Percentiles rank a stretch among this genome's conserved stretches.
These are phyloP conservation scores for Chrysosporium queenslandicum DNA, from an alignment of 2,329 filamentous ascomycete species.

Conservation along the genomic window DNA sequence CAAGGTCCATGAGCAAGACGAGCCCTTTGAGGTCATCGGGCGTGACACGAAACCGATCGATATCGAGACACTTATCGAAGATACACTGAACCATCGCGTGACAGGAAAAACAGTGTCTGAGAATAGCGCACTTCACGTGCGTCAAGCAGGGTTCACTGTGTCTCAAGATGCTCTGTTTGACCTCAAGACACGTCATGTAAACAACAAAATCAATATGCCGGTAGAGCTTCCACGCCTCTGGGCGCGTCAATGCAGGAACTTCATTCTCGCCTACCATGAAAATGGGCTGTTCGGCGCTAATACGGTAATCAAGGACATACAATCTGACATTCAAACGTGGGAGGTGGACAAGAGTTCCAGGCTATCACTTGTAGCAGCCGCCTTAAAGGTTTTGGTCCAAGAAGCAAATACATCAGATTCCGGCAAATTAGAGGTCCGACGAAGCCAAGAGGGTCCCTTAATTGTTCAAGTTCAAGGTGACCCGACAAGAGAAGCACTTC, in stretches of 20 bases:
- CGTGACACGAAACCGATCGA: neutral
- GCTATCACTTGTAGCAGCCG: constrained; percentile 12
- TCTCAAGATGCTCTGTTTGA: constrained; percentile 43
- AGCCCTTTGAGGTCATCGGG: constrained; percentile 1
- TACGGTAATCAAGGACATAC: constrained; percentile 33
- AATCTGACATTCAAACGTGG: constrained; percentile 33
- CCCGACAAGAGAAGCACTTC: neutral
- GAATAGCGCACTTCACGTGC: neutral
- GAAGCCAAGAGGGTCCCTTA: constrained; percentile 3
- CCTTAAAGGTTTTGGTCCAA: constrained; percentile 8
- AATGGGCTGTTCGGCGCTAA: constrained; percentile 34
- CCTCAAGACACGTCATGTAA: constrained; percentile 42
- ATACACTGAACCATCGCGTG: neutral
- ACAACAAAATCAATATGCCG: constrained; percentile 28
- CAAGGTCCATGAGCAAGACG: constrained; percentile 15
- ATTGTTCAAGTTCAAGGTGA: constrained; percentile 1
- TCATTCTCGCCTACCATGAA: constrained; percentile 44
- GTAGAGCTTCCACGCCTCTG: constrained; percentile 41
- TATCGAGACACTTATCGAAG: neutral
- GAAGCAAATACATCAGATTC: neutral
- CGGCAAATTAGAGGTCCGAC: constrained; percentile 3
- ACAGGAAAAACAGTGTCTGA: neutral
- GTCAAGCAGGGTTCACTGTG: constrained; percentile 19
- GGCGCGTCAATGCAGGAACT: constrained; percentile 43
- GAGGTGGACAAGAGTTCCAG: constrained; percentile 30